Conservation (phyloP, 1,284 basidiomycete species). For the Ustilago shanxiensis region DNA sequence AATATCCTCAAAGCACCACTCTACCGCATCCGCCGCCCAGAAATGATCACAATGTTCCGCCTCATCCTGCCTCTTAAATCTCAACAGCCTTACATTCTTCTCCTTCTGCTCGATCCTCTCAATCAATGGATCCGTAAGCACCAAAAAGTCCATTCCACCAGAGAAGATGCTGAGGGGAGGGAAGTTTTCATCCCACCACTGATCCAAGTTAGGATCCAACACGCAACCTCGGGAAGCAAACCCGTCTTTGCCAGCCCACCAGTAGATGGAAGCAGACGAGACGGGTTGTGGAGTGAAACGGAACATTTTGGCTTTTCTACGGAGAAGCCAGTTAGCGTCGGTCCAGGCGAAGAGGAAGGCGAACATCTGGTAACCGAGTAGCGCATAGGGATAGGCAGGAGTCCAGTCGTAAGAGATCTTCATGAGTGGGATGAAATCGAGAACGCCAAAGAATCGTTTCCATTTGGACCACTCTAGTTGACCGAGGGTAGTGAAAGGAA, state of each 20-base stretch:
- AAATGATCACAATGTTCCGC: slow-evolving; percentile 73
- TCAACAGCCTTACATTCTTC: slow-evolving; percentile 73
- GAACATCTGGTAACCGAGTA: slow-evolving; percentile 75
- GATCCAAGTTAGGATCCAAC: slow-evolving; percentile 73
- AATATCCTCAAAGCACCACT: slow-evolving; percentile 73
- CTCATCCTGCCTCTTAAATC: slow-evolving; percentile 73
- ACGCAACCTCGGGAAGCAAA: slow-evolving; percentile 76
- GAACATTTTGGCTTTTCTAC: slow-evolving; percentile 77
- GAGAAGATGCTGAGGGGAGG: slow-evolving; percentile 75
- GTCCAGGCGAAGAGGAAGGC: slow-evolving; percentile 77
- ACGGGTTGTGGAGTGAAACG: slow-evolving; percentile 77
- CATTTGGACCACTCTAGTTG: slow-evolving; percentile 74
- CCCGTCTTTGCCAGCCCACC: slow-evolving; percentile 76
- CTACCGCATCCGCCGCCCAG: slow-evolving; percentile 76
- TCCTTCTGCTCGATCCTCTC: slow-evolving; percentile 61
- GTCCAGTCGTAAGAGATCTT: slow-evolving; percentile 75
- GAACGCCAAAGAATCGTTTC: slow-evolving; percentile 75
- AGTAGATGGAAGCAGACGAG: slow-evolving; percentile 74
- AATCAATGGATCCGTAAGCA: slow-evolving; percentile 63
- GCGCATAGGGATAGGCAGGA: slow-evolving; percentile 72
- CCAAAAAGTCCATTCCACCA: slow-evolving; percentile 70
- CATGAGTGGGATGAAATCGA: slow-evolving; percentile 78
- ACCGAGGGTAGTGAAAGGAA: slow-evolving; percentile 73
- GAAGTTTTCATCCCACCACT: slow-evolving; percentile 76
- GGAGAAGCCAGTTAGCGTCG: slow-evolving; percentile 75